Evolutionary conservation across 257 asterid genomes (phyloP).

Genomic region (Dorcoceras hygrometricum): DNA sequence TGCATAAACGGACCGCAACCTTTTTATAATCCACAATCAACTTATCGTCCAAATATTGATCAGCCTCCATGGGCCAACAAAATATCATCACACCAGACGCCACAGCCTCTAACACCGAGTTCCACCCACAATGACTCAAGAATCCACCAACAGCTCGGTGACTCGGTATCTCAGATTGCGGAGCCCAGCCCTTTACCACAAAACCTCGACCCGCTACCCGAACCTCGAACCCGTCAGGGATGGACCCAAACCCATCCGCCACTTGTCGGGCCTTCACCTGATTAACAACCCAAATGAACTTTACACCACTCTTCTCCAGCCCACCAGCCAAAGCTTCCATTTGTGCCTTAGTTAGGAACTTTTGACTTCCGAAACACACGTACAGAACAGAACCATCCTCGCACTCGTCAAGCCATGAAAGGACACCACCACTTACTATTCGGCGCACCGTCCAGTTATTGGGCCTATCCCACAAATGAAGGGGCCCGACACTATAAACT

Average conservation of each 20-base stretch:
- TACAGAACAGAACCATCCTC: slow-evolving; percentile 55
- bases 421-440: background rate
- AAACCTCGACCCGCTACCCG: slow-evolving; percentile 45
- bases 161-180: slow-evolving; percentile 52
- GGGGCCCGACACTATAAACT: slow-evolving; percentile 53
- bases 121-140: slow-evolving; percentile 83
- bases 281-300: slow-evolving; percentile 51
- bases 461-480: slow-evolving; percentile 30
- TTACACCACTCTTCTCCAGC: slow-evolving; percentile 59
- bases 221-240: slow-evolving; percentile 44
- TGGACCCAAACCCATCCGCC: slow-evolving; percentile 46
- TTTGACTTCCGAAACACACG: slow-evolving; percentile 77
- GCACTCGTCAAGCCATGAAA: slow-evolving; percentile 51
- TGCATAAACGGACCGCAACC: slow-evolving; percentile 37
- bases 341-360: slow-evolving; percentile 47
- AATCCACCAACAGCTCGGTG: slow-evolving; percentile 62
- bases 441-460: slow-evolving; percentile 12
- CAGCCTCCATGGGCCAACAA: slow-evolving; percentile 95
- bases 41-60: slow-evolving; percentile 57
- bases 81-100: slow-evolving; percentile 56
- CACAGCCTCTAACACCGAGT: slow-evolving; percentile 60
- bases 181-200: slow-evolving; percentile 71
- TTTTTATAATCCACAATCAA: slow-evolving; percentile 48
- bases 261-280: slow-evolving; percentile 41
- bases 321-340: slow-evolving; percentile 59